These are phyloP conservation scores for Senna tora DNA, from an alignment of 306 rosid genomes.

Conservation along the genomic window DNA sequence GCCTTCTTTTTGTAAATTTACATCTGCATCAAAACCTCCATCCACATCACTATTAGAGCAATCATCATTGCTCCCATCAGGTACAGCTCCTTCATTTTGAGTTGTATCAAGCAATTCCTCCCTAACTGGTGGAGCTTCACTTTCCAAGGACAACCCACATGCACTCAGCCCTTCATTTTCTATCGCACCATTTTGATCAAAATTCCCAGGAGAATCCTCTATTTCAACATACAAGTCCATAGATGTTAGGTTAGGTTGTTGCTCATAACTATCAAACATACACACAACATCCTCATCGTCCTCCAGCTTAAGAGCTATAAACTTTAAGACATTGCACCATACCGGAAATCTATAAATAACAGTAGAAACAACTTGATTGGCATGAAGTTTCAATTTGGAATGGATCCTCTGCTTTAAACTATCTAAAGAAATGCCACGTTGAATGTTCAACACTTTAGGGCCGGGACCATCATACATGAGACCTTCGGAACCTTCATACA, in stretches of 20 bases:
- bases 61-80: not conserved
- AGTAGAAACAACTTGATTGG: not conserved
- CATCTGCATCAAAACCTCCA: not conserved
- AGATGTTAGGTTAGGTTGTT: not conserved
- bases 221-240: not conserved
- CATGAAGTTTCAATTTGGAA: not conserved
- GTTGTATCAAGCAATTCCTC: not conserved
- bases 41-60: not conserved
- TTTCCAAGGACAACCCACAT: not conserved
- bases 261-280: slow-evolving; percentile 14
- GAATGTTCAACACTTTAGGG: not conserved
- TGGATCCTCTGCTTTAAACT: slow-evolving; percentile 3
- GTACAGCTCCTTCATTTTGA: not conserved
- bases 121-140: not conserved
- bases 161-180: not conserved
- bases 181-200: not conserved
- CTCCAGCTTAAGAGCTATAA: not conserved
- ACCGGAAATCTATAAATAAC: not conserved
- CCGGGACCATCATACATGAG: not conserved
- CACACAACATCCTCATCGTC: not conserved
- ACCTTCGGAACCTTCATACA: slow-evolving; percentile 3
- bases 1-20: not conserved
- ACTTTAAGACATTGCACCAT: not conserved
- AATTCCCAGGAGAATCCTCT: not conserved
- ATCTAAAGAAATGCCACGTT: not conserved